phyloP scores from a whole-genome alignment of 2,329 filamentous ascomycete genomes.

The Talaromyces sp. region DNA sequence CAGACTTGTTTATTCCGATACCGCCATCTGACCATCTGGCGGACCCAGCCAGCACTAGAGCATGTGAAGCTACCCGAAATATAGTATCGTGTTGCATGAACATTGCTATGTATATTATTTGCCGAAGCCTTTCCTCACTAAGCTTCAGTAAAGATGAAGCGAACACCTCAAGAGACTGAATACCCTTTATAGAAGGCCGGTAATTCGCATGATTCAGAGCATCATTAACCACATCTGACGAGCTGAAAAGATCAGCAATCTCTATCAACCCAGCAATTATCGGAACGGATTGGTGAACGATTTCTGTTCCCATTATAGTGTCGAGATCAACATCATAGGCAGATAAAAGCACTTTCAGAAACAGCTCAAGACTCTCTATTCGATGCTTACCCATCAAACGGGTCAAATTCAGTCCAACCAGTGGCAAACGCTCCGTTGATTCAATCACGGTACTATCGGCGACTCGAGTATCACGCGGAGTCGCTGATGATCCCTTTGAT shows the following conservation, averaged over 20 bases:
- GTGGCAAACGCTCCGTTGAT: conserved; percentile 24
- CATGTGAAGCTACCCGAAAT: conserved; percentile 32
- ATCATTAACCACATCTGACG: conserved; percentile 25
- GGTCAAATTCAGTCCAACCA: conserved; percentile 27
- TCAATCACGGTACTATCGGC: conserved; percentile 2
- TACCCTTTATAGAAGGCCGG: conserved; percentile 29
- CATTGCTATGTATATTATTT: conserved; percentile 37
- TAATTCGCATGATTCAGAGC: conserved; percentile 27
- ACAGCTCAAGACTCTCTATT: conserved; percentile 32
- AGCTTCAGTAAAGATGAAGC: conserved; percentile 27
- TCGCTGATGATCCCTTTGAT: conserved; percentile 16
- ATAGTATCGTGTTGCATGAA: conserved; percentile 30
- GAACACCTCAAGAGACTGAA: conserved; percentile 25
- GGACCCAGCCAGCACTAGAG: conserved; percentile 37
- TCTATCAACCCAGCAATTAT: conserved; percentile 32
- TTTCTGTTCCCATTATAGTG: conserved; percentile 23
- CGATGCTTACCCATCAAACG: conserved; percentile 28
- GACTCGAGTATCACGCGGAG: neutral
- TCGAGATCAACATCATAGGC: conserved; percentile 22
- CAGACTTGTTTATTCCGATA: conserved; percentile 22
- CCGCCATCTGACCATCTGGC: conserved; percentile 31
- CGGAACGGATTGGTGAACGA: conserved; percentile 29
- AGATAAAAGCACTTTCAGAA: conserved; percentile 31
- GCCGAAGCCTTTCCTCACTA: conserved; percentile 39
- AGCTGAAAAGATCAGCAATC: conserved; percentile 35